Evolutionary conservation across 2,329 filamentous ascomycete species (phyloP), one percentile per base, ranked within the genome.

Genomic region (Colletotrichum sp.): DNA sequence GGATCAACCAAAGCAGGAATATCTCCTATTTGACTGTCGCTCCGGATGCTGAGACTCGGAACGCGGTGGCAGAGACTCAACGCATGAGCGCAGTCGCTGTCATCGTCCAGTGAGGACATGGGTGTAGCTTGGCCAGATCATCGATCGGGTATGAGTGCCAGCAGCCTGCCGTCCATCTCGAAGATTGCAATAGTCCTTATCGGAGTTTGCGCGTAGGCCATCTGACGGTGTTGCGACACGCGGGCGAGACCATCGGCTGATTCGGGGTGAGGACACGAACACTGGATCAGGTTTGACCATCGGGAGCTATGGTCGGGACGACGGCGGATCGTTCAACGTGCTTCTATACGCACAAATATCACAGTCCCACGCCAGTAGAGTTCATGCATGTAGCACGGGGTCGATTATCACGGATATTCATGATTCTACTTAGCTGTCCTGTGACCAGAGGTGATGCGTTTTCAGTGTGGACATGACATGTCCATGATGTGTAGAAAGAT

Each of bases 301-400:
- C 49, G 49, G 0, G n/a, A 24, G 0, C 10, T 55, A 24, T 0
- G 3, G n/a, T 24, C 6, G 49, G 49, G 49, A 55, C n/a, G 15
- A 1, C 0, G 15, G 34, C 13, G 3, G 15, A 1, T 36, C 15
- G 34, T 0, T 36, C 0, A 36, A 36, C 3, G 3, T 36, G 34
- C 34, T 0, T 36, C 0, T 7, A 36, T 36, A 36, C 34, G 2
- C 34, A 0, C 34, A 36, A 0, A 36, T 36, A 55, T 0, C 5
- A 21, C 49, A 55, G n/a, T 55, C 49, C n/a, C 49, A 0, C 49
- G 49, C n/a, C 5, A 1, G 24, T 55, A 55, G 49, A 55, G 1
- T 55, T 24, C 49, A 55, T 24, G n/a, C 49, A 55, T 55, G 0
- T 1, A 55, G 49, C 16, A 15, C 1, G 49, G 24, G n/a, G n/a